Evolutionary conservation across 768 basidiomycete species (phyloP), one percentile per base, ranked within the genome.

Genomic region (Trametes cingulata): DNA sequence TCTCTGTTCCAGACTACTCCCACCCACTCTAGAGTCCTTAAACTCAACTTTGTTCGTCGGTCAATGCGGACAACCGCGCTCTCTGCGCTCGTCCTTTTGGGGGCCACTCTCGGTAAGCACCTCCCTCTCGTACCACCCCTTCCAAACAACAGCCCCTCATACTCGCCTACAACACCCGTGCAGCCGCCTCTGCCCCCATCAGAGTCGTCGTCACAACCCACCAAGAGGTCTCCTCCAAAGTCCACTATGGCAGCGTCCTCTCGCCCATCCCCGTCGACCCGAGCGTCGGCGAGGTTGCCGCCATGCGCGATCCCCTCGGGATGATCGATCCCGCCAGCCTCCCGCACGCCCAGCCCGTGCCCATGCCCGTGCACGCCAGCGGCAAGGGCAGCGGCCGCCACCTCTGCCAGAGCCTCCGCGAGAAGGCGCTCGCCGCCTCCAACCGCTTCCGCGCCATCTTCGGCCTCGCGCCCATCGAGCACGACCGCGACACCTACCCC

Each of bases 371-470:
- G n/a, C n/a, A n/a, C n/a, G n/a, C n/a, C n/a, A n/a, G n/a, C n/a
- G 20, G 17, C 36, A n/a, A 47, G 25, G 41, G 22, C 12, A 13
- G 19, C 35, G 24, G 46, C 20, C 71, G 36, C 47, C 76, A 74
- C 59, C 57, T 65, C 15, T 75, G 76, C 54, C 63, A 67, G 45
- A 74, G 74, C 39, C 63, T 82, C 69, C 76, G 74, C 61, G 70
- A 78, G 67, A 86, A 86, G 67, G 78, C 80, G 25, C 65, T 83
- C 55, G 74, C 78, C 59, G 59, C 86, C 40, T 80, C 83, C 51
- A 85, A 86, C 63, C 65, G 76, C 25, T 78, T 90, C 76, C 76
- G 83, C 43, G 73, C 82, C 58, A 78, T 79, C 1, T 72, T 90
- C 37, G 86, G 86, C 19, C 67, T 86, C 62, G 77, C 82, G 9